Conservation (phyloP, 2,329 filamentous ascomycete genomes). For the Sporothrix luriei region DNA sequence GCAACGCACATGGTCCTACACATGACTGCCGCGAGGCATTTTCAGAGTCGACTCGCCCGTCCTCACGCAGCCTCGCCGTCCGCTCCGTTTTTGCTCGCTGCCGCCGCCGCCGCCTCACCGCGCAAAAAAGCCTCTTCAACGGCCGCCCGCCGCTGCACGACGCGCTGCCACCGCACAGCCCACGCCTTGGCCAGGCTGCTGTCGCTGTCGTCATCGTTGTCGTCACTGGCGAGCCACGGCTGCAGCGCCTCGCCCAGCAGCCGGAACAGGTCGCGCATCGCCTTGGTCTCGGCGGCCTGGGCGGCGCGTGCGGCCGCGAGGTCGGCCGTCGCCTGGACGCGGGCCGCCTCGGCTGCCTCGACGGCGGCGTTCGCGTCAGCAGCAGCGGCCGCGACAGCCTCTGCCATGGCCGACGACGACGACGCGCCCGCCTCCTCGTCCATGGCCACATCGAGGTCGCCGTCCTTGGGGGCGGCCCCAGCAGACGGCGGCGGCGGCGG, state of each 20-base stretch:
- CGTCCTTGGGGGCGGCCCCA: constrained; percentile 6
- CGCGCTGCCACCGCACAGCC: constrained; percentile 83
- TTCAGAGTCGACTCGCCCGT: neutral
- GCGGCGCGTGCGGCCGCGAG: constrained; percentile 59
- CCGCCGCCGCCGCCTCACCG: constrained; percentile 44
- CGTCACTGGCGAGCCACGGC: constrained; percentile 65
- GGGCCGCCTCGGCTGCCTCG: constrained; percentile 42
- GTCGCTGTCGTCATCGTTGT: constrained; percentile 57
- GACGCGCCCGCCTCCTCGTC: constrained; percentile 35
- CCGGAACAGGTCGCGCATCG: constrained; percentile 78
- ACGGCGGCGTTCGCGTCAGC: constrained; percentile 31
- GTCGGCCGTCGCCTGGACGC: constrained; percentile 33
- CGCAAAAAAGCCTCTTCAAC: constrained; percentile 75
- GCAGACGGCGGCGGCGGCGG: constrained; percentile 11
- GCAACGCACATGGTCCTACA: neutral
- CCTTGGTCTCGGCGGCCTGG: constrained; percentile 67
- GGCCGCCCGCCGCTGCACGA: constrained; percentile 77
- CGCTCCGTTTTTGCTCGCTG: constrained; percentile 23
- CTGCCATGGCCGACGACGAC: constrained; percentile 44
- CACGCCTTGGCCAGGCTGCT: constrained; percentile 72
- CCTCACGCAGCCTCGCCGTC: neutral
- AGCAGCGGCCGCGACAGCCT: constrained; percentile 46
- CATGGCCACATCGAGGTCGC: constrained; percentile 48
- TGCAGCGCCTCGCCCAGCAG: constrained; percentile 76
- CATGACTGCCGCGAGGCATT: neutral